Evolutionary conservation across 2,329 filamentous ascomycete species (phyloP), one percentile per base, ranked within the genome.

Genomic region (Aureobasidium sp.): DNA sequence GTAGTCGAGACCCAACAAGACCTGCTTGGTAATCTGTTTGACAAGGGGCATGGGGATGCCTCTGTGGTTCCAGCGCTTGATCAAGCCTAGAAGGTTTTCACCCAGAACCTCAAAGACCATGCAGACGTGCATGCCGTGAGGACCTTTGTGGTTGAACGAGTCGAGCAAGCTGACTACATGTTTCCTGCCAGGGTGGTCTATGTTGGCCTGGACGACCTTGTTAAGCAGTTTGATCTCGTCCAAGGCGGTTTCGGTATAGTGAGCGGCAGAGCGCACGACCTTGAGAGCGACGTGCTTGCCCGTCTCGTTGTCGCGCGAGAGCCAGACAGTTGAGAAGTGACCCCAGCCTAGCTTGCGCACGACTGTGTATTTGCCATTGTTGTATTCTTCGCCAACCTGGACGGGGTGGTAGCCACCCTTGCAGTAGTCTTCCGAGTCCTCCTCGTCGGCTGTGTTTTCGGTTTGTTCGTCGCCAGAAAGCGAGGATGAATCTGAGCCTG

Each of bases 101-200:
- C 94, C 94, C 62, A 99, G 77, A 3, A 99, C 94, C 75, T 99
- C 94, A 70, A 99, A 99, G 8, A 99, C 94, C 93, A 99, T 97
- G 79, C 94, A 99, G 63, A 97, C 91, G 72, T 99, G 94, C 57
- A 91, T 89, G 52, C 94, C 94, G 71, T 99, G 95, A 47, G 93
- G 93, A 10, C 94, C 94, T 75, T 95, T 95, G 78, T 97, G 94
- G 74, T 97, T 93, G 74, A 99, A 99, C 0, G 91, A 96, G 76
- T 97, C 93, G 68, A 97, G 83, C 42, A 99, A 82, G 75, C 91
- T 96, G 74, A 99, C 94, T 66, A 97, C 94, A 71, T 97, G 93
- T 74, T 90, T 90, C 67, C 93, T 88, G 71, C 94, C 94, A 29
- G 94, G 93, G 73, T 99, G 94, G 69, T 92, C 85, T 44, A 92